Base-by-base conservation (phyloP, 1,284 basidiomycete genomes). In the Coniferiporia sulphurascens region DNA sequence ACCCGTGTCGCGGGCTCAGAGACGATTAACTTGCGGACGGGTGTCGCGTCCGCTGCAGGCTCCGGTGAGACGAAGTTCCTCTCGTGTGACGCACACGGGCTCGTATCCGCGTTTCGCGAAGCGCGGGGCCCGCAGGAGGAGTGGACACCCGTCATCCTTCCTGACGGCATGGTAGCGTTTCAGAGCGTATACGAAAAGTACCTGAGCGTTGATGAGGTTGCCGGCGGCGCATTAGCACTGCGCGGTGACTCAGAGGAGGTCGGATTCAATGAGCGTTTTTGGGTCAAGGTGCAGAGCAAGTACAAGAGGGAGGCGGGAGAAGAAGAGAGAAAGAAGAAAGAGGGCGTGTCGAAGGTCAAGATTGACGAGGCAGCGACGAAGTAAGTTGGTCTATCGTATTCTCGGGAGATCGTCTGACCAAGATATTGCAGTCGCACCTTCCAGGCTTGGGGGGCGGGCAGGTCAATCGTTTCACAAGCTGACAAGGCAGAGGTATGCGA, bases 241-340 rank as follows among this genome's bases (percentile, higher is more conserved):
- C 78, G 94, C 55, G 91, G 87, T 12, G 93, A 96, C 68, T 87
- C 85, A 62, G 91, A 94, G 52, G 83, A 84, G 63, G 82, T 89
- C 15, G 92, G 89, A 4, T 92, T 92, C 65, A 76, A 78, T 45
- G 93, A 95, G 69, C 78, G 86, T 12, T 93, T 94, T 71, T 88
- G 85, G 81, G 83, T 95, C 58, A 94, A 94, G 74, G 87, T 96
- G 51, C 94, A 97, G 75, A 85, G 82, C 72, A 92, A 93, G 70
- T 95, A 91, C 74, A 89, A 95, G 74, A 82, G 84, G 67, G 93
- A 96, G 71, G 92, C 91, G 4, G 78, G 87, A 51, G 85, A 92
- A 63, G 89, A 91, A 71, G 86, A 89, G 70, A 87, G 83, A 76
- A 89, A 88, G 76, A 84, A 82, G 72, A 86, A 82, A 67, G 86